These are phyloP conservation scores for Kodamaea nitidulidarum DNA, from an alignment of 805 yeast species.

Conservation along the genomic window DNA sequence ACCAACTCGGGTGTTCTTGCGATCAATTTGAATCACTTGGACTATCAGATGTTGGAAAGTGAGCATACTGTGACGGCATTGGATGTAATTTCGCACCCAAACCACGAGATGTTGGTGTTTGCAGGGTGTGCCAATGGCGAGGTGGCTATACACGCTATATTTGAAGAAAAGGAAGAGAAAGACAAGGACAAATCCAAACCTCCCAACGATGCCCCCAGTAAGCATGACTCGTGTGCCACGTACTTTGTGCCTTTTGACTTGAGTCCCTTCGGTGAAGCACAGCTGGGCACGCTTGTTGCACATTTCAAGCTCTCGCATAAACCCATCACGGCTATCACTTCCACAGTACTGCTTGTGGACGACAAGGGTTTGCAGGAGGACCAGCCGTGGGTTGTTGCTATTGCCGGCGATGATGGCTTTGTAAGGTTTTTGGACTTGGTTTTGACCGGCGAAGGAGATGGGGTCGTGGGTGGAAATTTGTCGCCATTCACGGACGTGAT, in stretches of 20 bases:
- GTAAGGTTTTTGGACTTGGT: conserved; percentile 52
- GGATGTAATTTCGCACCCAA: conserved; percentile 24
- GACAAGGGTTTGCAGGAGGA: conserved; percentile 15
- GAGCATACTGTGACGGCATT: conserved; percentile 15
- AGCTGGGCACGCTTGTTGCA: conserved; percentile 32
- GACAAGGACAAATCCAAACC: no score
- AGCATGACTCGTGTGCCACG: conserved; percentile 31
- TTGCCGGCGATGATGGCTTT: conserved; percentile 66
- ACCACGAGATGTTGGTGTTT: conserved; percentile 43
- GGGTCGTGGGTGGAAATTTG: conserved; percentile 12
- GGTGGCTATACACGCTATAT: conserved; percentile 45
- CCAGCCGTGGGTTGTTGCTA: conserved; percentile 29
- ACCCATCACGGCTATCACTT: conserved; percentile 48
- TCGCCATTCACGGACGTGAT: conserved; percentile 42
- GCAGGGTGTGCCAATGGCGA: conserved; percentile 69
- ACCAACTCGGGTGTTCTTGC: conserved; percentile 64
- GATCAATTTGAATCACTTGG: conserved; percentile 48
- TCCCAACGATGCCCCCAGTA: no score
- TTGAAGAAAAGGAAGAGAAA: conserved; percentile 7
- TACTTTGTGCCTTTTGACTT: conserved; percentile 35
- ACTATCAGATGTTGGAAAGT: conserved; percentile 32
- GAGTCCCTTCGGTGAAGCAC: conserved; percentile 21
- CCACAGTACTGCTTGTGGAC: conserved; percentile 11
- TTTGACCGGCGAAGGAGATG: conserved; percentile 17
- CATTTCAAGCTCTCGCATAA: conserved; percentile 60